Evolutionary conservation across 306 rosid species (phyloP).

Genomic region (Geum urbanum): DNA sequence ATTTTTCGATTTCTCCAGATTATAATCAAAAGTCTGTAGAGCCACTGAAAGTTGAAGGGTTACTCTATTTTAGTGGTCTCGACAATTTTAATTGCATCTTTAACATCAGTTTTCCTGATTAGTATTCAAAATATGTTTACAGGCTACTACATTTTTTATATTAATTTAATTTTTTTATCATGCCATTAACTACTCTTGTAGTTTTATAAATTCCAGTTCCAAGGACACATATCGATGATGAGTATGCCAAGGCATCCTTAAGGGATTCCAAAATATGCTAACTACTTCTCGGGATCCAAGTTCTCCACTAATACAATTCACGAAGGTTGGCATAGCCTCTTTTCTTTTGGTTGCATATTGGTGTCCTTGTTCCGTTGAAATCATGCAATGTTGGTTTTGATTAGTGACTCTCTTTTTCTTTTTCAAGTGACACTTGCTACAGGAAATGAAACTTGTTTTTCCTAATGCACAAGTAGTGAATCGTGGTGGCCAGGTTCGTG

Average conservation of each 20-base stretch:
- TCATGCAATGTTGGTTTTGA: slow-evolving; percentile 1
- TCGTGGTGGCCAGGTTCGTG: slow-evolving; percentile 94
- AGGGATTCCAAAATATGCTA: slow-evolving; percentile 78
- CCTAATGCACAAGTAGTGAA: slow-evolving; percentile 89
- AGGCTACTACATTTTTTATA: background rate
- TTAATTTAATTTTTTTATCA: background rate
- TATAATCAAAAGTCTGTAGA: background rate
- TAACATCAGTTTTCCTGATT: background rate
- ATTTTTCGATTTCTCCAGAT: too few relatives aligned
- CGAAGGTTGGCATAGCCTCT: slow-evolving; percentile 52
- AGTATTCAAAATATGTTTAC: background rate
- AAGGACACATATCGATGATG: slow-evolving; percentile 75
- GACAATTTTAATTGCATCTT: background rate
- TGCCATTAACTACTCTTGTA: background rate
- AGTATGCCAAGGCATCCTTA: slow-evolving; percentile 76
- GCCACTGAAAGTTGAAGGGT: background rate
- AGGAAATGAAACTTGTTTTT: slow-evolving; percentile 82
- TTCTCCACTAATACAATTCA: slow-evolving; percentile 82
- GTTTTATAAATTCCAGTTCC: slow-evolving; percentile 47
- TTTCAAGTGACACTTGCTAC: slow-evolving; percentile 20
- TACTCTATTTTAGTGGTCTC: background rate
- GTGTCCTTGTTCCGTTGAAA: background rate
- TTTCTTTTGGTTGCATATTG: background rate
- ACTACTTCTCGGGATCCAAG: slow-evolving; percentile 93
- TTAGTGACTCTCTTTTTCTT: background rate